phyloP scores from a whole-genome alignment of 371 early-diverging fungal genomes.

The Mucor indicus region DNA sequence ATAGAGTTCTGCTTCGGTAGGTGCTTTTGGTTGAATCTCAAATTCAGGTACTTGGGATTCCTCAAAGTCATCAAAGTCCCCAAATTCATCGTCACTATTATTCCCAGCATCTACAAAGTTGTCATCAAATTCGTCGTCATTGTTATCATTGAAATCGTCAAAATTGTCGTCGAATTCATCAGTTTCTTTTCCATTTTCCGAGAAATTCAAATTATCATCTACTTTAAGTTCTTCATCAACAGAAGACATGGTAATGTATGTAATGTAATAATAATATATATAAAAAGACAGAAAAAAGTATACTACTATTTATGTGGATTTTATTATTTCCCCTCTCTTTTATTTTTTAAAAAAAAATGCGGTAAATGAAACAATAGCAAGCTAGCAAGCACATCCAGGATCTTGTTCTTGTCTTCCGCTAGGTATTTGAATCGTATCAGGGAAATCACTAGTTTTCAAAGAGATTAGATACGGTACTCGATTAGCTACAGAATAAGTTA shows the following conservation, averaged over 20 bases:
- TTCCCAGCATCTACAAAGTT: too few species aligned
- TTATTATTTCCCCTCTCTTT: too few species aligned
- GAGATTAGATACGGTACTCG: background rate
- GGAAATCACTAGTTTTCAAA: constrained; percentile 73
- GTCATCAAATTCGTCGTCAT: too few species aligned
- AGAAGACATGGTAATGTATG: too few species aligned
- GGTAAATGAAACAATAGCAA: background rate
- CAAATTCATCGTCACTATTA: too few species aligned
- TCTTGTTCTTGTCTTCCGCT: constrained; percentile 64
- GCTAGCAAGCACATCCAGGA: constrained; percentile 44
- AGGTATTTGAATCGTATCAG: constrained; percentile 89
- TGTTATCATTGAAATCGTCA: too few species aligned
- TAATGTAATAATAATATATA: background rate
- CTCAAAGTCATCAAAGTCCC: too few species aligned
- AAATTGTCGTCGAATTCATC: background rate
- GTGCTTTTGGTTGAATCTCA: constrained; percentile 1
- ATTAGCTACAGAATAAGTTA: background rate
- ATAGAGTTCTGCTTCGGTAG: too few species aligned
- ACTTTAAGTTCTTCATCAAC: background rate
- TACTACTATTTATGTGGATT: background rate
- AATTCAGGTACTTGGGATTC: too few species aligned
- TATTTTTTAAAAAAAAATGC: too few species aligned
- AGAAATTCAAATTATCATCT: background rate
- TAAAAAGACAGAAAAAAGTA: too few species aligned
- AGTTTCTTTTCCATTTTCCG: background rate